phyloP scores from a whole-genome alignment of 177 flowering plant species.

The Vitis hybrid region DNA sequence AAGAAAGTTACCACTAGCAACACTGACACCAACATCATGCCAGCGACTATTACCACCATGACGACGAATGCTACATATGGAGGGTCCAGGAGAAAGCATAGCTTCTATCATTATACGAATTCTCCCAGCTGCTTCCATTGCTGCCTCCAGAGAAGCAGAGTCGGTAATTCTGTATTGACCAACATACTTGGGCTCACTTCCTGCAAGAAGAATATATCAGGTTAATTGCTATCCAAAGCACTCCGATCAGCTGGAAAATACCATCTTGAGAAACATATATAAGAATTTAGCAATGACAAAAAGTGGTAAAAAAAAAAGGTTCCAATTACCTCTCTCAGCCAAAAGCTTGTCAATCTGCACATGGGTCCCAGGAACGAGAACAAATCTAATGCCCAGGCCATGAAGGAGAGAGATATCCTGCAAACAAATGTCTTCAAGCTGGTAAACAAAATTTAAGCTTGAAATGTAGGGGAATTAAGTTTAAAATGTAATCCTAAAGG shows the following conservation, averaged over 20 bases:
- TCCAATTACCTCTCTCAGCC: slow-evolving; percentile 70
- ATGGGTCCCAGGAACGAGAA: slow-evolving; percentile 92
- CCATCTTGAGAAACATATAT: neutral
- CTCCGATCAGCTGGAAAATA: neutral
- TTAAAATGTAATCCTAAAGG: no score
- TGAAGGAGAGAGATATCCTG: slow-evolving; percentile 97
- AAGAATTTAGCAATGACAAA: neutral
- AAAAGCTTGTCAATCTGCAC: slow-evolving; percentile 83
- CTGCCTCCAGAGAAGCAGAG: slow-evolving; percentile 70
- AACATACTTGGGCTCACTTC: slow-evolving; percentile 62
- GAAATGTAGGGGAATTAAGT: no score
- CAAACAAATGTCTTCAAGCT: slow-evolving; percentile 11
- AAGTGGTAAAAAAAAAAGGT: neutral
- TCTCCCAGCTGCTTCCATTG: slow-evolving; percentile 93
- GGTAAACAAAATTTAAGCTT: neutral
- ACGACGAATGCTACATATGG: slow-evolving; percentile 73
- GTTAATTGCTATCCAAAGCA: neutral
- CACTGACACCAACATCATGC: slow-evolving; percentile 96
- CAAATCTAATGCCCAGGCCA: slow-evolving; percentile 84
- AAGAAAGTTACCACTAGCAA: slow-evolving; percentile 93
- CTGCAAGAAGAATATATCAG: slow-evolving; percentile 35
- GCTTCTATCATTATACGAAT: slow-evolving; percentile 78
- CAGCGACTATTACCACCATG: slow-evolving; percentile 90
- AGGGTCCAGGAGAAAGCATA: slow-evolving; percentile 93
- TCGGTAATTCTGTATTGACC: slow-evolving; percentile 91